Percentiles rank a stretch among this genome's conserved stretches.
Evolutionary conservation across 768 basidiomycete genomes (phyloP).

Genomic region (Phlebiopsis flavidoalba): DNA sequence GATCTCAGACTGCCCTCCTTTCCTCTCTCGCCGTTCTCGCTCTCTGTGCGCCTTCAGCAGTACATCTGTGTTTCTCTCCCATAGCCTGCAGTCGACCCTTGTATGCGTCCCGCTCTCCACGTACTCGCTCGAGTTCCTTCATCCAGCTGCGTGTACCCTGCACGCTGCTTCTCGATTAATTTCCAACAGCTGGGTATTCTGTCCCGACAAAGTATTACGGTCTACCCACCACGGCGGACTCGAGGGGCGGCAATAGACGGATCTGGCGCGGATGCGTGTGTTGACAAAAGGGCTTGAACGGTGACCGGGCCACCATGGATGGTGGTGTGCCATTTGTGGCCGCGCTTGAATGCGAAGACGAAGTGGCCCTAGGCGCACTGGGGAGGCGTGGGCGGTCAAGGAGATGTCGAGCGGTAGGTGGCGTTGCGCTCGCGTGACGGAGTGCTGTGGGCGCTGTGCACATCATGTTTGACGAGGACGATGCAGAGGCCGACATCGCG

Average conservation of each 20-base stretch:
- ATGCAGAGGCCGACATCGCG: neutral
- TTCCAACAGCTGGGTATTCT: conserved; percentile 95
- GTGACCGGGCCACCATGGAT: conserved; percentile 35
- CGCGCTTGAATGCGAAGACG: conserved; percentile 4
- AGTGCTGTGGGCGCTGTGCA: neutral
- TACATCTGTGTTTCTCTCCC: conserved; percentile 44
- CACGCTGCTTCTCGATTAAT: conserved; percentile 86
- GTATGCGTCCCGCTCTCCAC: conserved; percentile 71
- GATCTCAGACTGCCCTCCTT: conserved; percentile 24
- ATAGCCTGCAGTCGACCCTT: conserved; percentile 29
- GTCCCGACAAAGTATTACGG: conserved; percentile 71
- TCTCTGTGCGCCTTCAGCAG: conserved; percentile 24
- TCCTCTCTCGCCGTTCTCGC: conserved; percentile 24
- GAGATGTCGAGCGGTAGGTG: conserved; percentile 2
- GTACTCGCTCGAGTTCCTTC: conserved; percentile 82
- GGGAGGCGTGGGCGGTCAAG: conserved; percentile 10
- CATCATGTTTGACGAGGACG: neutral
- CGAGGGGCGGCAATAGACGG: conserved; percentile 60
- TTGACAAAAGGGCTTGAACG: conserved; percentile 48
- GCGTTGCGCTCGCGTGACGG: conserved; percentile 5
- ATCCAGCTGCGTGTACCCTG: conserved; percentile 74
- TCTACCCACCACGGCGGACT: conserved; percentile 74
- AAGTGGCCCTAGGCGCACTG: conserved; percentile 16
- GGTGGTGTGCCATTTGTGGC: conserved; percentile 17
- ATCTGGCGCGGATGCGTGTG: conserved; percentile 48